Evolutionary conservation across 257 asterid genomes (phyloP).

Genomic region (Solanum clarkiae): DNA sequence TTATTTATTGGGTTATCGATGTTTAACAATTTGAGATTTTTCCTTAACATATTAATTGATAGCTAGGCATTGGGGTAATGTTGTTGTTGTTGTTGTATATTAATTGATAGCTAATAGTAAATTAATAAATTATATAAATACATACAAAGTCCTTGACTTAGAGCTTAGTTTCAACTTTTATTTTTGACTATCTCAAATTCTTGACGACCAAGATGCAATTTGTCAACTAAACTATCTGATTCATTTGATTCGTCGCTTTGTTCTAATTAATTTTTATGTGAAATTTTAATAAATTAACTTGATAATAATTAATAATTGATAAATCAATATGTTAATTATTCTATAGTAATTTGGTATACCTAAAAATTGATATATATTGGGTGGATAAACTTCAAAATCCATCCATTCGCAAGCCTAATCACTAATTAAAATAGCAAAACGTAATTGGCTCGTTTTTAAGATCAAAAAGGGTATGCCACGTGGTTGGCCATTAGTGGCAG

Average conservation of each 20-base stretch:
- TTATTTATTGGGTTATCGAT: not conserved
- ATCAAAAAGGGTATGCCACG: not conserved
- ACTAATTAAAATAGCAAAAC: not conserved
- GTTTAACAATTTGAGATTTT: not conserved
- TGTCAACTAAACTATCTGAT: not conserved
- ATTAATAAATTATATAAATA: not conserved
- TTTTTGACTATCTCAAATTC: not conserved
- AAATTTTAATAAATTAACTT: not conserved
- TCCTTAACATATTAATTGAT: too few relatives aligned
- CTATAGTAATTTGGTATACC: too few relatives aligned
- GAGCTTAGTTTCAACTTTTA: not conserved
- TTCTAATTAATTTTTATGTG: not conserved
- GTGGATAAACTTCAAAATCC: not conserved
- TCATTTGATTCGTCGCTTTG: not conserved
- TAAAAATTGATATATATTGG: not conserved
- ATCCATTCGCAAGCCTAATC: too few relatives aligned
- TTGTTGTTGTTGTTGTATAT: too few relatives aligned
- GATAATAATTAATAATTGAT: too few relatives aligned
- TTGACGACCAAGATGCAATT: not conserved
- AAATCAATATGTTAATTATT: not conserved
- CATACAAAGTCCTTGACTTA: not conserved
- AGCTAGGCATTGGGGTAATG: too few relatives aligned
- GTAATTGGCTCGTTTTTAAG: not conserved
- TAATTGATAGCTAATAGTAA: not conserved
- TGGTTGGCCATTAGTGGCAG: not conserved